Percentiles rank a stretch among this genome's conserved stretches.
These are phyloP conservation scores for Amanita subjunquillea DNA, from an alignment of 768 basidiomycete species.

Conservation along the genomic window DNA sequence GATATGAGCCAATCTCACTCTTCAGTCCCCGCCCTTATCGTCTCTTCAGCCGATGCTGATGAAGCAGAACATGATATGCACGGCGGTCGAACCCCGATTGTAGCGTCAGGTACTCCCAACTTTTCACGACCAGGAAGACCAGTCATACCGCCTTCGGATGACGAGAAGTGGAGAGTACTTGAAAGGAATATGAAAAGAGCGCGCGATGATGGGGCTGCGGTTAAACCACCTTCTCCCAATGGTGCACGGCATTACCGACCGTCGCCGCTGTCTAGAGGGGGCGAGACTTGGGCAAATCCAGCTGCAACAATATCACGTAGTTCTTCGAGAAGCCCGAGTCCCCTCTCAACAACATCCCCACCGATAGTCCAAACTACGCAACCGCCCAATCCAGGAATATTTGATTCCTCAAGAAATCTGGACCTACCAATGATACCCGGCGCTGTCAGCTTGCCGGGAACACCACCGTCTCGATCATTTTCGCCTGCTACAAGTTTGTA, in stretches of 20 bases:
- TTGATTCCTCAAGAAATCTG: neutral
- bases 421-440: neutral
- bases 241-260: neutral
- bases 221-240: neutral
- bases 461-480: conserved; percentile 23
- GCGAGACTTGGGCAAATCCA: neutral
- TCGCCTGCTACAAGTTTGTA: conserved; percentile 35
- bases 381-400: neutral
- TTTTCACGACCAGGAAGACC: conserved; percentile 57
- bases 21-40: conserved; percentile 40
- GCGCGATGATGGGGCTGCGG: neutral
- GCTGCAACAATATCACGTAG: neutral
- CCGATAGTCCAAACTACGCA: neutral
- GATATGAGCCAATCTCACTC: conserved; percentile 10
- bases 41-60: conserved; percentile 34
- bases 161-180: conserved; percentile 39
- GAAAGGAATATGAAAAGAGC: conserved; percentile 25
- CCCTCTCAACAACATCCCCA: neutral
- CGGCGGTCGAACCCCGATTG: conserved; percentile 31
- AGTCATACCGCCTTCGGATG: conserved; percentile 26
- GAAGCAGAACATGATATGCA: conserved; percentile 9
- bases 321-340: conserved; percentile 8
- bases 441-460: conserved; percentile 11
- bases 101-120: conserved; percentile 37
- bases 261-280: neutral